phyloP scores from a whole-genome alignment of 2,329 filamentous ascomycete genomes.

The Ophiosphaerella narmari region DNA sequence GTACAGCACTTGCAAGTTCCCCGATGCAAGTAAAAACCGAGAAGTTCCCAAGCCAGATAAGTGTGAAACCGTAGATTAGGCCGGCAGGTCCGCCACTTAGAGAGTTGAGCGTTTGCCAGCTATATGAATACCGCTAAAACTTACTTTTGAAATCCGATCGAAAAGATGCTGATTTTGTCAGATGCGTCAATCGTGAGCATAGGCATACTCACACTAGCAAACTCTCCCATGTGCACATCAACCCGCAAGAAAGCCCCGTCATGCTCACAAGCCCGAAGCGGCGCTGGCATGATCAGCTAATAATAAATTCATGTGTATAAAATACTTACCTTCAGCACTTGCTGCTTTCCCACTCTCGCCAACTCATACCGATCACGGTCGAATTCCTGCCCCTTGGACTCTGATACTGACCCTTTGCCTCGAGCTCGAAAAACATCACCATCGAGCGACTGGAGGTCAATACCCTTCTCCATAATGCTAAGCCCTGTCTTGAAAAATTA shows the following conservation, averaged over 20 bases:
- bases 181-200: background rate
- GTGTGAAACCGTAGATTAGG: slow-evolving; percentile 43
- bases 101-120: slow-evolving; percentile 3
- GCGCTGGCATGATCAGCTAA: slow-evolving; percentile 30
- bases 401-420: slow-evolving; percentile 28
- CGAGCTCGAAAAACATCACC: slow-evolving; percentile 27
- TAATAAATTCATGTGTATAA: background rate
- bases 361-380: slow-evolving; percentile 42
- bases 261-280: slow-evolving; percentile 45
- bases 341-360: slow-evolving; percentile 41
- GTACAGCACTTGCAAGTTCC: slow-evolving; percentile 46
- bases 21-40: slow-evolving; percentile 44
- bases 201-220: slow-evolving; percentile 37
- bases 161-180: slow-evolving; percentile 32
- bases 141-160: slow-evolving; percentile 44
- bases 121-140: background rate
- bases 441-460: slow-evolving; percentile 35
- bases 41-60: slow-evolving; percentile 46
- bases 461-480: slow-evolving; percentile 37
- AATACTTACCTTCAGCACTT: slow-evolving; percentile 40
- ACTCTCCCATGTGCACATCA: slow-evolving; percentile 48
- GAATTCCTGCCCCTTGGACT: slow-evolving; percentile 31
- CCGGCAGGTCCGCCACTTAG: slow-evolving; percentile 43
- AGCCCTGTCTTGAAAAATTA: background rate
- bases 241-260: slow-evolving; percentile 43